Base-by-base conservation (phyloP, 768 basidiomycete species). In the Termitomyces sp. region DNA sequence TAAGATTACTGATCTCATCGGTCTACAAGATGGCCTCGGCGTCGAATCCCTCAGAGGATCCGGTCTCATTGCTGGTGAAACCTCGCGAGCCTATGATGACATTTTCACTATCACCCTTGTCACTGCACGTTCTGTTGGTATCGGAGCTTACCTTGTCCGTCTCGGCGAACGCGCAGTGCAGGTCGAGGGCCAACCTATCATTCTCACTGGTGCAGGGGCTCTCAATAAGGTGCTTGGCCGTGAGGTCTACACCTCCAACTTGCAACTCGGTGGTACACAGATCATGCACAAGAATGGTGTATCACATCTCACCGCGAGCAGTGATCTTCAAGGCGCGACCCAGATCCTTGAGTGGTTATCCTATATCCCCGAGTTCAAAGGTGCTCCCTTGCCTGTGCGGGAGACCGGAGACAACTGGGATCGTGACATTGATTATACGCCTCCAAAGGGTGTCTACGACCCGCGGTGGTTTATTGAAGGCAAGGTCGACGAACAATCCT, bases 261-360 rank as follows among this genome's bases (percentile, higher is more conserved):
- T 99, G 65, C 97, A 98, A 72, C 91, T 99, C 59, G 97, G 97
- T 62, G 97, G 97, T 55, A 98, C 97, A n/a, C 97, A 99, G 69
- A 98, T 99, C 79, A 98, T 99, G 97, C 91, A 94, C 85, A 98
- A 98, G 85, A 99, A 99, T 69, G 97, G 97, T 74, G 92, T 98
- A 55, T 97, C 96, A 5, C 97, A 99, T 71, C 78, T 98, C 58
- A 95, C 93, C 4, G 95, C 97, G 34, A 85, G 85, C 66, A 98
- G 94, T 70, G 97, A 99, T 70, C 78, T 99, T 34, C 93, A 98
- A 72, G 97, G 97, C 58, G 94, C 95, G 16, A 87, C 88, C 26
- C 90, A 95, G 58, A 98, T 98, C 64, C 77, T 98, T 45, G 85
- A 94, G 64, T 99, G 97, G 94, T 71, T 99, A 58, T 91, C 95